These are phyloP conservation scores for Phytophthora capsici DNA, from an alignment of 352 stramenopile genomes.

Conservation along the genomic window DNA sequence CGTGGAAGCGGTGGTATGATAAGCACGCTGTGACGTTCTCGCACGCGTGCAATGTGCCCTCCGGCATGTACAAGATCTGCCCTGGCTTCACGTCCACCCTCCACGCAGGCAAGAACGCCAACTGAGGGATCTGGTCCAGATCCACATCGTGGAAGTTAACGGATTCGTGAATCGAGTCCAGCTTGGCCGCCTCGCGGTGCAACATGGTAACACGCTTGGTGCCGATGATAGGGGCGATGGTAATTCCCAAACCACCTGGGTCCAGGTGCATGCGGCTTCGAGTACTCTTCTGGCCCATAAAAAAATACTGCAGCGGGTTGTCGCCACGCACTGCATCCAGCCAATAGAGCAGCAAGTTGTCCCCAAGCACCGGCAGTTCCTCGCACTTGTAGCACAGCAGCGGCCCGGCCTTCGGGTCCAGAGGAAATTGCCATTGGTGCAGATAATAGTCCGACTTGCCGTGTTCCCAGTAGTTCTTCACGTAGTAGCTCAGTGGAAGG, in stretches of 20 bases:
- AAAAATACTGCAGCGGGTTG: conserved; percentile 95
- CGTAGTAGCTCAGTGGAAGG: conserved; percentile 71
- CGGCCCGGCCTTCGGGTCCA: conserved; percentile 76
- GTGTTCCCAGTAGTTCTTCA: conserved; percentile 85
- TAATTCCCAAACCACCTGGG: conserved; percentile 91
- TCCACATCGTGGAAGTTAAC: conserved; percentile 87
- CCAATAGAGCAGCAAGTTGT: conserved; percentile 94
- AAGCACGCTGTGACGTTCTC: conserved; percentile 94
- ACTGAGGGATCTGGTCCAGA: conserved; percentile 85
- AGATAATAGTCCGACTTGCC: conserved; percentile 90
- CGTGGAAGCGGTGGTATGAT: conserved; percentile 95
- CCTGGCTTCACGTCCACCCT: conserved; percentile 89
- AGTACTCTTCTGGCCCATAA: conserved; percentile 93
- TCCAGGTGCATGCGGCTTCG: conserved; percentile 92
- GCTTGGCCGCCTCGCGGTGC: conserved; percentile 71
- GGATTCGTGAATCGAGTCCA: conserved; percentile 87
- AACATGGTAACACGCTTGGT: conserved; percentile 83
- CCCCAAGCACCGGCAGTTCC: conserved; percentile 88
- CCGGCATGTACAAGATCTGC: conserved; percentile 94
- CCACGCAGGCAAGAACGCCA: conserved; percentile 90
- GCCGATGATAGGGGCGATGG: conserved; percentile 93
- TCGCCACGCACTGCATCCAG: conserved; percentile 87
- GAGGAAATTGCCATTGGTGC: conserved; percentile 96
- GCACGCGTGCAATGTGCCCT: conserved; percentile 92
- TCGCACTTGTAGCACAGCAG: conserved; percentile 87